Conservation (phyloP, 2,329 filamentous ascomycete genomes). For the Curvularia eragrostidis region DNA sequence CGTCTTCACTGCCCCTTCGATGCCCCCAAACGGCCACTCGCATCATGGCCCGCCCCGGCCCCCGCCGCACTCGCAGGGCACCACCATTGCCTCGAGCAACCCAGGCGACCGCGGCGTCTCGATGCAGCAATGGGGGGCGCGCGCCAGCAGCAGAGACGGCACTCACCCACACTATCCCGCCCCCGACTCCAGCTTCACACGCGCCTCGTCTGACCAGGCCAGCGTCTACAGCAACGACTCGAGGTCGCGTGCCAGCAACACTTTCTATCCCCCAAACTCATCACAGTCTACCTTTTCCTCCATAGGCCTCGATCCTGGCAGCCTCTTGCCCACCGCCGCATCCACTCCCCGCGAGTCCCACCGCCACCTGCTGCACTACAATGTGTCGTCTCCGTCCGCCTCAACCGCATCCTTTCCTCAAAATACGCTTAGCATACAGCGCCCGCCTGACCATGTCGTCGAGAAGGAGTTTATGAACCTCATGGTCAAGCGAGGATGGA, state of each 20-base stretch:
- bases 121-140: conserved; percentile 76
- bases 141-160: conserved; percentile 36
- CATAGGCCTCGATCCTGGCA: conserved; percentile 51
- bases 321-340: conserved; percentile 48
- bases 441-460: conserved; percentile 79
- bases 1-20: conserved; percentile 65
- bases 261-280: conserved; percentile 62
- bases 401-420: conserved; percentile 59
- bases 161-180: conserved; percentile 33
- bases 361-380: conserved; percentile 50
- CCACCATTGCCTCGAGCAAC: conserved; percentile 74
- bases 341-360: conserved; percentile 52
- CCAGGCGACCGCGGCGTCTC: conserved; percentile 71
- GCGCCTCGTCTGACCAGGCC: conserved; percentile 68
- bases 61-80: conserved; percentile 60
- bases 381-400: conserved; percentile 55
- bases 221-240: conserved; percentile 70
- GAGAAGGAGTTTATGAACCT: conserved; percentile 90
- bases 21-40: conserved; percentile 58
- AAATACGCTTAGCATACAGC: conserved; percentile 68
- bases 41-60: conserved; percentile 65
- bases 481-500: conserved; percentile 98
- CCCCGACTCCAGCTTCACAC: conserved; percentile 56
- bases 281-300: conserved; percentile 61
- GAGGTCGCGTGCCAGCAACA: conserved; percentile 59